phyloP scores from a whole-genome alignment of 208 protist genomes.

The Spongospora subterranea region DNA sequence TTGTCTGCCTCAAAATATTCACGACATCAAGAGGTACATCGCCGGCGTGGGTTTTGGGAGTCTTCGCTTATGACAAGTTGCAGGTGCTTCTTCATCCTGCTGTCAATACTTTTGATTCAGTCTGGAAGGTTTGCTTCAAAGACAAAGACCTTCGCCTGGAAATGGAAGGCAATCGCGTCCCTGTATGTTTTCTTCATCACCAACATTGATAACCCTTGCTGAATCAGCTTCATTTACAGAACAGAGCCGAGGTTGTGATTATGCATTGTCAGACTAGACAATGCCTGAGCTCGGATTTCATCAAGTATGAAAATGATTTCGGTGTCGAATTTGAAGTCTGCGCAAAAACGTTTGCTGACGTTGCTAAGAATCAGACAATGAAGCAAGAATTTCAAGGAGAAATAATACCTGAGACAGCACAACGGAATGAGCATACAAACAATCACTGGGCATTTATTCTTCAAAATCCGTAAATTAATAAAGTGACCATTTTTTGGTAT shows the following conservation, averaged over 20 bases:
- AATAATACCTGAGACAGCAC: constrained; percentile 19
- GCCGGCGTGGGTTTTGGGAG: neutral
- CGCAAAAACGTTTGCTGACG: constrained; percentile 10
- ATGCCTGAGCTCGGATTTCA: neutral
- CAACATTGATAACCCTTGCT: neutral
- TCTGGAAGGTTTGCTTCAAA: constrained; percentile 7
- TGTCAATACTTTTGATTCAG: neutral
- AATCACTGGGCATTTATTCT: constrained; percentile 55
- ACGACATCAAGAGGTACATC: constrained; percentile 33
- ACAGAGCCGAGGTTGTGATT: neutral
- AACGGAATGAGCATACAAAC: neutral
- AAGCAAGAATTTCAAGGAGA: constrained; percentile 44
- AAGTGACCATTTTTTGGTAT: neutral
- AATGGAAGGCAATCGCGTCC: constrained; percentile 23
- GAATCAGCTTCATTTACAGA: neutral
- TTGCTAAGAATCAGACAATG: constrained; percentile 47
- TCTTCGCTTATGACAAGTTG: neutral
- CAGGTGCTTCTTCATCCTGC: constrained; percentile 39
- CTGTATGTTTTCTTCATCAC: neutral
- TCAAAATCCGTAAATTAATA: neutral
- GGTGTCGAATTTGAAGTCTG: constrained; percentile 49
- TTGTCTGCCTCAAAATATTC: constrained; percentile 40
- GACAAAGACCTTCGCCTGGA: constrained; percentile 38
- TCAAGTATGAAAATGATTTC: constrained; percentile 52
- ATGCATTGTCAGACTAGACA: constrained; percentile 14